Evolutionary conservation across 129 eudicot species (phyloP), one percentile per base, ranked within the genome.

Genomic region (Pseudognaphalium luteoalbum): DNA sequence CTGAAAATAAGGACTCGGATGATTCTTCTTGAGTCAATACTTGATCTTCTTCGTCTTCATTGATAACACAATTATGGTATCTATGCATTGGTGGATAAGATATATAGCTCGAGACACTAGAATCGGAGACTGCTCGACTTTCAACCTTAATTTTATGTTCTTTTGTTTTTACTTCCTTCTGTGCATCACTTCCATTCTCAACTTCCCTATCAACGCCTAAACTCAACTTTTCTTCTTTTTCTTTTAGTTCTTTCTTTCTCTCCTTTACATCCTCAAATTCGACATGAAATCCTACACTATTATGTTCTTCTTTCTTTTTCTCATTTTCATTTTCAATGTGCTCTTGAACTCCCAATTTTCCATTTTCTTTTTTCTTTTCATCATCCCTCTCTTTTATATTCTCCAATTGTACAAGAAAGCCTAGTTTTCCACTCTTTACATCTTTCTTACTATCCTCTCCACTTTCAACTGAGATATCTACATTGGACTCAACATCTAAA

Each of bases 1-100:
- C 71, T 29, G 92, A 85, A 78, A 89, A 89, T 67, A 87, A 80
- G 10, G 96, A 89, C 28, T 82, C 91, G 11, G 87, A 88, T 37
- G 92, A 83, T 76, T 87, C 90, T 62, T 81, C 80, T 68, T 71
- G 80, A 69, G 63, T 74, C 56, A 34, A 10, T 4, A 44, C 56
- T 30, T 60, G 77, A 57, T 77, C 76, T 33, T 72, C 78, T 60
- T 21, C 42, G 7, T 75, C 64, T 67, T 67, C 84, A 44, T 78
- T 72, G 52, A 73, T 75, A 41, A 78, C 84, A 76, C 57, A 67
- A 17, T 79, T 70, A 22, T 72, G 66, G 72, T 80, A 82, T 44
- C 87, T 80, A 70, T 82, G 80, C 81, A 79, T 87, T 0, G 72
- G 87, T 35, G 87, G 87, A 76, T 82, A 84, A 29, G 95, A 77